phyloP scores from a whole-genome alignment of 2,329 filamentous ascomycete genomes.

The Claviceps lovelessii region DNA sequence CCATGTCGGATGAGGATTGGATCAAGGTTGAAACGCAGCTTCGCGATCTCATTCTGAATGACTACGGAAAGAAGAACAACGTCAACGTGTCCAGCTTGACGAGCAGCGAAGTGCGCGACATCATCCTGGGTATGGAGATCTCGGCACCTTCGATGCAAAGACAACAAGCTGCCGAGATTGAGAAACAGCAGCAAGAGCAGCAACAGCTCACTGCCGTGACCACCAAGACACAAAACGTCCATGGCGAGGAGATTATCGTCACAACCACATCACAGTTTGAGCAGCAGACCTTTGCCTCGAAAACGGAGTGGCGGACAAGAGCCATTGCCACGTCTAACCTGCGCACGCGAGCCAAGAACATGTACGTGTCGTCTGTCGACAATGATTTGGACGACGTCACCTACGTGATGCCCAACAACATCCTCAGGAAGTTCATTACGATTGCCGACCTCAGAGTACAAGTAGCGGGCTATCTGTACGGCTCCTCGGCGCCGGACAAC shows the following conservation, averaged over 20 bases:
- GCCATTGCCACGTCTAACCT: slow-evolving; percentile 95
- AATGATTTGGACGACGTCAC: slow-evolving; percentile 82
- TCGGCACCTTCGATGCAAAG: slow-evolving; percentile 95
- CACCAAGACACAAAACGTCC: slow-evolving; percentile 94
- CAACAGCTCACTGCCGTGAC: slow-evolving; percentile 93
- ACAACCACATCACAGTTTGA: slow-evolving; percentile 97
- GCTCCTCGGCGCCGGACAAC: slow-evolving; percentile 82
- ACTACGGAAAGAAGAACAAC: slow-evolving; percentile 99
- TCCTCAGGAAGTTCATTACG: slow-evolving; percentile 94
- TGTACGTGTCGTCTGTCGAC: slow-evolving; percentile 95
- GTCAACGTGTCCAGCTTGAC: slow-evolving; percentile 96
- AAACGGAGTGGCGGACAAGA: slow-evolving; percentile 95
- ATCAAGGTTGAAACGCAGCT: slow-evolving; percentile 98
- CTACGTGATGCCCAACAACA: slow-evolving; percentile 98
- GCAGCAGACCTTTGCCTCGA: slow-evolving; percentile 92
- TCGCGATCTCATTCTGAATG: slow-evolving; percentile 88
- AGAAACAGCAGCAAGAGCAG: slow-evolving; percentile 96
- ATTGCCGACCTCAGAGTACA: slow-evolving; percentile 93
- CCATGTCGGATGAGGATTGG: slow-evolving; percentile 90
- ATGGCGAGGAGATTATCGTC: slow-evolving; percentile 94
- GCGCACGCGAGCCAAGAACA: slow-evolving; percentile 88
- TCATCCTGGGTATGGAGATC: slow-evolving; percentile 99
- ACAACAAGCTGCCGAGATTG: slow-evolving; percentile 95
- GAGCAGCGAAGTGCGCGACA: slow-evolving; percentile 91
- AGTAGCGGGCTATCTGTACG: slow-evolving; percentile 91